A percentile compares a stretch with the other conserved stretches of the same genome.
Conservation (phyloP, 2,329 filamentous ascomycete genomes). For the Penicillium sp. region DNA sequence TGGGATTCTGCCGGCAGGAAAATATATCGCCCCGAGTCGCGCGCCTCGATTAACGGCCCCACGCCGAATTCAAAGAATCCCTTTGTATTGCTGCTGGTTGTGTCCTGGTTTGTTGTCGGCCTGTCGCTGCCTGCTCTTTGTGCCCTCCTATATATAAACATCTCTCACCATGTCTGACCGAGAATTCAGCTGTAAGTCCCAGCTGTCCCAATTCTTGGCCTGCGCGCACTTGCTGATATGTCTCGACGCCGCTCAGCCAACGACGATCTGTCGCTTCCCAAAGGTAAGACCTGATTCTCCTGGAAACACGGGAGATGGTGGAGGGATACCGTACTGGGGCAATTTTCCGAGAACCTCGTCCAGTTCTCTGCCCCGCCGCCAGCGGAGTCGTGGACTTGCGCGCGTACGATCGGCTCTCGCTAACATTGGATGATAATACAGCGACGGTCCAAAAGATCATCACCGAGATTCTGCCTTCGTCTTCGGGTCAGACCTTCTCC, state of each 20-base stretch:
- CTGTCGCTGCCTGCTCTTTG: too few species aligned
- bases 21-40: constrained; percentile 19
- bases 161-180: constrained; percentile 52
- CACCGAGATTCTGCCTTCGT: constrained; percentile 79
- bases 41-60: constrained; percentile 18
- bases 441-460: constrained; percentile 80
- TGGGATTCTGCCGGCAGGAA: constrained; percentile 30
- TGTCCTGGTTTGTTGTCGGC: too few species aligned
- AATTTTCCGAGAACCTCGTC: too few species aligned
- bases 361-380: background rate
- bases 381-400: background rate
- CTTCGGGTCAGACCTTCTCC: constrained; percentile 77
- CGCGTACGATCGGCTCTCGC: background rate
- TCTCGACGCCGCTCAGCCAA: constrained; percentile 42
- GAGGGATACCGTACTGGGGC: too few species aligned
- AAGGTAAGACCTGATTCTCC: constrained; percentile 43
- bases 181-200: constrained; percentile 50
- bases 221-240: constrained; percentile 23
- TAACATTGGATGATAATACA: constrained; percentile 30
- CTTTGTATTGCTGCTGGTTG: too few species aligned
- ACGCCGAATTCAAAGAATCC: constrained; percentile 16
- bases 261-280: constrained; percentile 60
- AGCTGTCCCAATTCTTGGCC: constrained; percentile 1
- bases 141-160: too few species aligned
- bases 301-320: too few species aligned